Conservation (phyloP, 2,329 filamentous ascomycete genomes). For the Fusarium begoniae region DNA sequence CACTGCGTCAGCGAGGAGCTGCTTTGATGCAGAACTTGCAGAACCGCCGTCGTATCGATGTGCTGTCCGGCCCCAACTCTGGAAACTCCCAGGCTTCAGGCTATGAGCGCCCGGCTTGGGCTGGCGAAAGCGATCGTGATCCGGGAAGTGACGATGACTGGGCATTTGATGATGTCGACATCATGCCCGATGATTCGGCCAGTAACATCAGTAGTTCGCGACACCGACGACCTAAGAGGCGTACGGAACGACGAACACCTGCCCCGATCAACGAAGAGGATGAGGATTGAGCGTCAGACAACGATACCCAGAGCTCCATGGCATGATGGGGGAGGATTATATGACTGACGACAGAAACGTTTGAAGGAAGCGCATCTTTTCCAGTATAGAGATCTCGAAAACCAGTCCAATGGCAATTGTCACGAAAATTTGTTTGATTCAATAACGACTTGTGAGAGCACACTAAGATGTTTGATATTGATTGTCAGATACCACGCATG, state of each 20-base stretch:
- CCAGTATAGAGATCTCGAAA: constrained; percentile 34
- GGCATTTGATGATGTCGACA: constrained; percentile 65
- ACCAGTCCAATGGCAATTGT: constrained; percentile 26
- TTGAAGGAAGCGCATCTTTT: constrained; percentile 33
- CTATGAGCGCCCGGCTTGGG: constrained; percentile 55
- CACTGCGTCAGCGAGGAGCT: constrained; percentile 82
- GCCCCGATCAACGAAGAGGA: constrained; percentile 78
- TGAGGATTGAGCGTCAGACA: constrained; percentile 59
- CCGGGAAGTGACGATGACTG: constrained; percentile 67
- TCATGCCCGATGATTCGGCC: constrained; percentile 81
- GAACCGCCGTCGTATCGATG: constrained; percentile 66
- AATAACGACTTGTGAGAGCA: constrained; percentile 23
- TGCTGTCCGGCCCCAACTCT: constrained; percentile 58
- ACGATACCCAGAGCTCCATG: constrained; percentile 5
- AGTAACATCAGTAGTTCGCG: constrained; percentile 81
- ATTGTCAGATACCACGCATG: constrained; percentile 43
- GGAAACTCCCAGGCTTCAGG: constrained; percentile 57
- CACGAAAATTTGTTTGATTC: constrained; percentile 32
- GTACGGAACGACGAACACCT: constrained; percentile 75
- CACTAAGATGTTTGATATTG: constrained; percentile 20
- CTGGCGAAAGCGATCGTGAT: constrained; percentile 55
- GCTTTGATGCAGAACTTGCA: constrained; percentile 74
- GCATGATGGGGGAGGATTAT: constrained; percentile 1
- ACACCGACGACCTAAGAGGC: constrained; percentile 72
- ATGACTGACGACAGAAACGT: constrained; percentile 31